phyloP scores from a whole-genome alignment of 2,329 filamentous ascomycete genomes.

The Paraphaeosphaeria sporulosa region DNA sequence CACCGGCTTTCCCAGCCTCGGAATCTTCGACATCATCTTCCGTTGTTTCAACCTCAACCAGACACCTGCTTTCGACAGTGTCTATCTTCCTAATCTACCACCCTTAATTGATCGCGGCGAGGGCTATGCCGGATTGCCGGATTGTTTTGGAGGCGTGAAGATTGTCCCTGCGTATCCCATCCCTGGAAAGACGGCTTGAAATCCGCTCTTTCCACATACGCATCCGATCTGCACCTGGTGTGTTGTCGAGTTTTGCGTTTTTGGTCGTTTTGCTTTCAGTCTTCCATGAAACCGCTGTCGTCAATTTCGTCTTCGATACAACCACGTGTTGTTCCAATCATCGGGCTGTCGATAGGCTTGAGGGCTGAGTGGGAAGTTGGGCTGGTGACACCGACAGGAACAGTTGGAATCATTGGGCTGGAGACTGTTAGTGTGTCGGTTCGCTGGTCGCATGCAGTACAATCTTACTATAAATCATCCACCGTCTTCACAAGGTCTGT shows the following conservation, averaged over 20 bases:
- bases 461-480: conserved; percentile 16
- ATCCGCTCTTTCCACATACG: background rate
- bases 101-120: conserved; percentile 8
- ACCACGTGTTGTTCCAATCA: conserved; percentile 1
- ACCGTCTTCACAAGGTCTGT: conserved; percentile 17
- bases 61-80: background rate
- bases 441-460: background rate
- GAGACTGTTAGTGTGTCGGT: background rate
- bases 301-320: conserved; percentile 11
- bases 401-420: conserved; percentile 5
- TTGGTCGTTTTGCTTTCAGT: background rate
- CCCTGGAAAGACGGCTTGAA: conserved; percentile 1
- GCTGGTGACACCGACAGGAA: background rate
- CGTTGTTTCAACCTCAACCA: conserved; percentile 14
- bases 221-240: background rate
- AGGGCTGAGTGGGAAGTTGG: background rate
- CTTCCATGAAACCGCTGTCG: conserved; percentile 18
- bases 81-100: conserved; percentile 9
- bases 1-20: conserved; percentile 7
- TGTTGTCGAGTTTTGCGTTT: no score
- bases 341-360: conserved; percentile 7
- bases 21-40: conserved; percentile 17
- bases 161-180: conserved; percentile 5
- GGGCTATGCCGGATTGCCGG: conserved; percentile 13
- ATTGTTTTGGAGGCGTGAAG: conserved; percentile 8